These are phyloP conservation scores for Colletotrichum lentis DNA, from an alignment of 2,329 filamentous ascomycete species.

Conservation along the genomic window DNA sequence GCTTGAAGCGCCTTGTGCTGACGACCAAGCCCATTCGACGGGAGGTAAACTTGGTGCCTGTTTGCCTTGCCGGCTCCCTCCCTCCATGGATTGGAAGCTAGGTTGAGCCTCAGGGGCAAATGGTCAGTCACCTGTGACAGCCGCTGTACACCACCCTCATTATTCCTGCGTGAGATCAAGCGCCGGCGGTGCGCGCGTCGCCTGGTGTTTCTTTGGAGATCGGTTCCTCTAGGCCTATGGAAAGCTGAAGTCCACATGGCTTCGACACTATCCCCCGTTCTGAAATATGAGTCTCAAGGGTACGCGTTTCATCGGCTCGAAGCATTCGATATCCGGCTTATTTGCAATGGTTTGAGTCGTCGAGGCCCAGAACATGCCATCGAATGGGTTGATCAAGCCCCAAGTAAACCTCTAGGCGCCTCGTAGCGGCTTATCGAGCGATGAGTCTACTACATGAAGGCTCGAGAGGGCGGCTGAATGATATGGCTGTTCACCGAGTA, in stretches of 20 bases:
- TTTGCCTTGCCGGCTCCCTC: conserved; percentile 19
- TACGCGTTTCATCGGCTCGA: neutral
- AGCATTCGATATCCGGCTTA: neutral
- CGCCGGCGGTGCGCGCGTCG: conserved; percentile 28
- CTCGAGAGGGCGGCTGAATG: neutral
- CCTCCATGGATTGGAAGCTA: neutral
- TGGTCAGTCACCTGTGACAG: neutral
- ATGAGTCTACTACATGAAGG: neutral
- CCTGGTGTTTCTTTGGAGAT: neutral
- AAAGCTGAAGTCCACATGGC: neutral
- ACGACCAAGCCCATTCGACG: conserved; percentile 19
- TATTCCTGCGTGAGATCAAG: conserved; percentile 3
- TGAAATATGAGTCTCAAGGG: neutral
- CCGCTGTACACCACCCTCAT: neutral
- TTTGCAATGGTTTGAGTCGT: neutral
- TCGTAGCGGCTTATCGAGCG: neutral
- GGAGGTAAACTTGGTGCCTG: neutral
- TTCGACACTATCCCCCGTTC: neutral
- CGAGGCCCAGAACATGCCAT: neutral
- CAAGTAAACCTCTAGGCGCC: neutral
- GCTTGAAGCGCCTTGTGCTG: conserved; percentile 17
- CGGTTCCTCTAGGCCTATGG: conserved; percentile 10
- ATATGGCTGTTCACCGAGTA: neutral
- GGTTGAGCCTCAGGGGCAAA: conserved; percentile 10
- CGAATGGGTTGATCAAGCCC: neutral